Evolutionary conservation across 2,329 filamentous ascomycete species (phyloP).

Genomic region (Fusarium sp.): DNA sequence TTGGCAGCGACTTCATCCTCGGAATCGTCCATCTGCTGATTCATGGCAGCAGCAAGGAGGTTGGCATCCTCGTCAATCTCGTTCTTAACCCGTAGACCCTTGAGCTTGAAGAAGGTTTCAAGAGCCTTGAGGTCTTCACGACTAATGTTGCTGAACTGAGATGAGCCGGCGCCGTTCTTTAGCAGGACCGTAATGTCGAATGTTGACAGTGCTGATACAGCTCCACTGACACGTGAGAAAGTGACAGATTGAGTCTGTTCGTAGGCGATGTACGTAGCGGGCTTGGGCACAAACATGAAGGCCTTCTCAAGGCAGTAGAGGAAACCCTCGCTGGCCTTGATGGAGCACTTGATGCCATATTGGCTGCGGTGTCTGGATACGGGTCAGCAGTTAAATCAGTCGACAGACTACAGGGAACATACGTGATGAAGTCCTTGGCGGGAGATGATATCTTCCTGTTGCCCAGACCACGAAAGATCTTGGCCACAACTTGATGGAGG

Average conservation of each 20-base stretch:
- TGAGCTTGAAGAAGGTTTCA: constrained; percentile 97
- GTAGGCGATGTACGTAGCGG: constrained; percentile 95
- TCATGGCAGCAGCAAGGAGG: constrained; percentile 81
- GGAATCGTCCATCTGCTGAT: constrained; percentile 84
- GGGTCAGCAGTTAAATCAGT: constrained; percentile 47
- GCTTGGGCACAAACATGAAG: constrained; percentile 99
- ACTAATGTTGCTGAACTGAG: constrained; percentile 99
- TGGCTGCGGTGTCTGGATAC: constrained; percentile 81
- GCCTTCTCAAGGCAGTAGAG: constrained; percentile 97
- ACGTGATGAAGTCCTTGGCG: constrained; percentile 91
- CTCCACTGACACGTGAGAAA: constrained; percentile 94
- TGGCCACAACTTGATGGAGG: constrained; percentile 91
- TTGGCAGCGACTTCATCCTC: constrained; percentile 82
- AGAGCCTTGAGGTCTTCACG: constrained; percentile 95
- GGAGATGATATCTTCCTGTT: constrained; percentile 96
- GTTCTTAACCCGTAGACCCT: constrained; percentile 96
- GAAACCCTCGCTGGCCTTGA: constrained; percentile 98
- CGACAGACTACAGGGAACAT: constrained; percentile 44
- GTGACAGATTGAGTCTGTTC: constrained; percentile 92
- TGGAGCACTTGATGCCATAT: constrained; percentile 98
- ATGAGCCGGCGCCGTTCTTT: constrained; percentile 87
- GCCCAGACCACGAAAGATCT: constrained; percentile 93
- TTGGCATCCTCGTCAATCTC: constrained; percentile 96
- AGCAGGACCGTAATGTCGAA: constrained; percentile 96
- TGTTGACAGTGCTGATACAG: constrained; percentile 91